phyloP scores from a whole-genome alignment of 1,284 basidiomycete genomes.

The Puccinia novopanici region DNA sequence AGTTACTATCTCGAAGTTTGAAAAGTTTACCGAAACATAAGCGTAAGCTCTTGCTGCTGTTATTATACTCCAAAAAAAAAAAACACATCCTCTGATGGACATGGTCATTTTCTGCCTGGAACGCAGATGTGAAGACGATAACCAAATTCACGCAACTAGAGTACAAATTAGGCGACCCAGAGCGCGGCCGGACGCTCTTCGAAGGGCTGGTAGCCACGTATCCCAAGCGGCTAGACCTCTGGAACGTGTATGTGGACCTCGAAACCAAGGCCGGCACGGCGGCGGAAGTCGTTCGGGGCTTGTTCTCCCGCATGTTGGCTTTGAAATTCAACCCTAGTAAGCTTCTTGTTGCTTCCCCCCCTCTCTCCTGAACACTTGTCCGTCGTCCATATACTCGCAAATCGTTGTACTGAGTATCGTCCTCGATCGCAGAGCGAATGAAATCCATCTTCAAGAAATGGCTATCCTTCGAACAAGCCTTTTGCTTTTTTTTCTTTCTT shows the following conservation, averaged over 20 bases:
- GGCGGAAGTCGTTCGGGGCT: constrained; percentile 79
- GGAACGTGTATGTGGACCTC: constrained; percentile 97
- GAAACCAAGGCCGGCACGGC: constrained; percentile 65
- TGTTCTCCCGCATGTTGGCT: constrained; percentile 82
- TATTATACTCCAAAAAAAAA: neutral
- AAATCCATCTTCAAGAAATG: constrained; percentile 93
- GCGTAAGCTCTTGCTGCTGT: constrained; percentile 66
- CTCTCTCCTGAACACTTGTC: constrained; percentile 9
- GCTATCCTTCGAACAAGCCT: constrained; percentile 73
- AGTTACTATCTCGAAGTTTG: constrained; percentile 68
- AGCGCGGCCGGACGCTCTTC: constrained; percentile 92
- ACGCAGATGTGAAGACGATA: constrained; percentile 85
- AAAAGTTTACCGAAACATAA: constrained; percentile 93
- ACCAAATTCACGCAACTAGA: constrained; percentile 92
- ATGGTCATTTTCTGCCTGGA: no score
- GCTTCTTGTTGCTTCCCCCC: constrained; percentile 55
- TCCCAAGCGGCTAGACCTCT: constrained; percentile 89
- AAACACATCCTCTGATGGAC: neutral
- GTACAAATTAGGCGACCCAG: constrained; percentile 89
- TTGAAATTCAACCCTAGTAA: constrained; percentile 86
- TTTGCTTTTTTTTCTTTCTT: neutral
- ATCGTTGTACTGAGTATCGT: neutral
- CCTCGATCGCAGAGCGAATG: constrained; percentile 61
- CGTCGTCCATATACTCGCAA: neutral
- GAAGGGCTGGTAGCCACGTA: constrained; percentile 94